Percentiles rank a stretch among this genome's conserved stretches.
These are phyloP conservation scores for Coniophora puteana DNA, from an alignment of 1,284 basidiomycete species.

Conservation along the genomic window DNA sequence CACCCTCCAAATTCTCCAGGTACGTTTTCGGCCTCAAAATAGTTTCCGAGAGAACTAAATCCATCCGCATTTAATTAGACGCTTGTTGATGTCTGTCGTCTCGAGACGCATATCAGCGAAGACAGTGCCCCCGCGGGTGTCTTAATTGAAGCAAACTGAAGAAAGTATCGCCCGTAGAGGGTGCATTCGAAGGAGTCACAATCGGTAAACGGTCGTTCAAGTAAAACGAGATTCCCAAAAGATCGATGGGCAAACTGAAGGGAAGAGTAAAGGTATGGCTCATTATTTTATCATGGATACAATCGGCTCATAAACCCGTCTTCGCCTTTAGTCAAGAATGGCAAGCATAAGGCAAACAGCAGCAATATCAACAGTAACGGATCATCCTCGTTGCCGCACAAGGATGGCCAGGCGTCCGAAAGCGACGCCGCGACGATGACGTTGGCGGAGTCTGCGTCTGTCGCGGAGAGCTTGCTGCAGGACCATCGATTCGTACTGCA, in stretches of 20 bases:
- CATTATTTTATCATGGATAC: too few species aligned
- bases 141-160: constrained; percentile 48
- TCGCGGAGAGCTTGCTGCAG: constrained; percentile 9
- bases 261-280: constrained; percentile 5
- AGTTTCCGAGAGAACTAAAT: constrained; percentile 2
- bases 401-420: too few species aligned
- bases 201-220: constrained; percentile 55
- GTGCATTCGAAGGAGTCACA: constrained; percentile 40
- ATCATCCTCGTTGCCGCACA: neutral
- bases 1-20: constrained; percentile 42
- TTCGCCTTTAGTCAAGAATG: too few species aligned
- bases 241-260: neutral
- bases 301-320: too few species aligned
- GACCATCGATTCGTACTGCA: constrained; percentile 51
- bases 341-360: constrained; percentile 18
- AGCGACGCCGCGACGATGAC: constrained; percentile 9
- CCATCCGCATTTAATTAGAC: constrained; percentile 41
- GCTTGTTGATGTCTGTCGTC: constrained; percentile 75
- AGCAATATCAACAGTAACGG: constrained; percentile 14
- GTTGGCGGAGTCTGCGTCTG: constrained; percentile 8
- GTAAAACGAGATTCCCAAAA: constrained; percentile 48
- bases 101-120: constrained; percentile 78
- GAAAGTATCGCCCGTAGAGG: constrained; percentile 15
- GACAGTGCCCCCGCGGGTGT: constrained; percentile 75
- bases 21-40: constrained; percentile 2